A percentile compares a stretch with the other conserved stretches of the same genome.
Conservation (phyloP, 805 yeast species). For the Wickerhamomyces strasburgensis region DNA sequence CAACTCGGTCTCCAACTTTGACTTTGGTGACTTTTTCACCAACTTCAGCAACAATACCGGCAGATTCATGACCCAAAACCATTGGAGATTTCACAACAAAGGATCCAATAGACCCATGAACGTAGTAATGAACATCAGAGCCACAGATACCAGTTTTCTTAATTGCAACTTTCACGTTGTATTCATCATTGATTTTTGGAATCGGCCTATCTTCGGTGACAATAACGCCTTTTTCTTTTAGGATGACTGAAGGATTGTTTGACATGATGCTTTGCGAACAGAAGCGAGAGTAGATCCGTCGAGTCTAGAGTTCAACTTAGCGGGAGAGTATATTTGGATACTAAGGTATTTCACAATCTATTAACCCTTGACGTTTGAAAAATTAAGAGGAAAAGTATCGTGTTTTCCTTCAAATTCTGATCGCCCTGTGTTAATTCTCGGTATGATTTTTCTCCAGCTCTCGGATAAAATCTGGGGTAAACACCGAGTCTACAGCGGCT, state of each 20-base stretch:
- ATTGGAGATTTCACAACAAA: slow-evolving; percentile 71
- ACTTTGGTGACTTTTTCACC: slow-evolving; percentile 61
- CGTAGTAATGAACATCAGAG: slow-evolving; percentile 77
- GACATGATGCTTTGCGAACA: slow-evolving; percentile 6
- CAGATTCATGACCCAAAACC: slow-evolving; percentile 86
- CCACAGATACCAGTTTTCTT: slow-evolving; percentile 89
- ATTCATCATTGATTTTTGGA: slow-evolving; percentile 57
- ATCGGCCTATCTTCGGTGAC: slow-evolving; percentile 61
- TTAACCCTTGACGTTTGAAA: too few relatives aligned
- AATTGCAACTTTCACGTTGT: slow-evolving; percentile 67
- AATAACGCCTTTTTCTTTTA: slow-evolving; percentile 59
- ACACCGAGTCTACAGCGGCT: neutral
- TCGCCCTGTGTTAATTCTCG: neutral
- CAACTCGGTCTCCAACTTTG: slow-evolving; percentile 80
- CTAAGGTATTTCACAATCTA: too few relatives aligned
- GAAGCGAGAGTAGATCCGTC: neutral
- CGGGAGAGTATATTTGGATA: too few relatives aligned
- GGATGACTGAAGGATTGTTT: slow-evolving; percentile 42
- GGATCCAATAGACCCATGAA: slow-evolving; percentile 73
- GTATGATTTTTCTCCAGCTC: neutral
- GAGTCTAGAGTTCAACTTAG: neutral
- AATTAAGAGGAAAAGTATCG: neutral
- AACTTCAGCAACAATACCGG: slow-evolving; percentile 69
- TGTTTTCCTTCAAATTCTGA: neutral
- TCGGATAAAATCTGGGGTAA: neutral